These are phyloP conservation scores for Penicillium waksmanii DNA, from an alignment of 495 filamentous ascomycete genomes.

Conservation along the genomic window DNA sequence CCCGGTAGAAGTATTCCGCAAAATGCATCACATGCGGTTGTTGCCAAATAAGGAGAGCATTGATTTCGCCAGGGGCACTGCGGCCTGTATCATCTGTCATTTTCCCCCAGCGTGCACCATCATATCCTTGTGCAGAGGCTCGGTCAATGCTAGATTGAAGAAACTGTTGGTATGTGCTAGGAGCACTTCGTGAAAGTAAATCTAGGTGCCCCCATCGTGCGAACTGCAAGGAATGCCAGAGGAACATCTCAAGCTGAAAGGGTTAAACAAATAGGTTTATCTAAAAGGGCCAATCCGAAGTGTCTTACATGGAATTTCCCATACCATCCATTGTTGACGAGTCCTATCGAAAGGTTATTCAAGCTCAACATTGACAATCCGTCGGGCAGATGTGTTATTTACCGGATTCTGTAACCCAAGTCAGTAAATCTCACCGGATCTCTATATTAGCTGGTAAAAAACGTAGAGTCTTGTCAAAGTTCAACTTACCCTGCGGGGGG, in stretches of 20 bases:
- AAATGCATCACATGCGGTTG: conserved; percentile 26
- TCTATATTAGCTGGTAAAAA: too few relatives aligned
- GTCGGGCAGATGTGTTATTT: background rate
- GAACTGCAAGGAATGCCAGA: conserved; percentile 59
- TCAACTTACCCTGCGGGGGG: conserved; percentile 21
- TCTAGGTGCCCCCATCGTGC: conserved; percentile 54
- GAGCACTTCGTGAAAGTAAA: conserved; percentile 48
- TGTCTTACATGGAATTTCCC: conserved; percentile 24
- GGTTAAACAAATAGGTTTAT: too few relatives aligned
- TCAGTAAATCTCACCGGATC: background rate
- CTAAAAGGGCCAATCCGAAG: background rate
- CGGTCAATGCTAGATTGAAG: conserved; percentile 49
- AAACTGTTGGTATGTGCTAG: conserved; percentile 51
- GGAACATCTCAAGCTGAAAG: conserved; percentile 51
- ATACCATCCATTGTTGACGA: conserved; percentile 28
- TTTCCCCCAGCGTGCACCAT: conserved; percentile 59
- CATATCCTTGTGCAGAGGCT: conserved; percentile 53
- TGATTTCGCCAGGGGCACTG: conserved; percentile 50
- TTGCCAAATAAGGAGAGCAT: conserved; percentile 26
- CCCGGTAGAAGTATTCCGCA: conserved; percentile 18
- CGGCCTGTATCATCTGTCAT: conserved; percentile 61
- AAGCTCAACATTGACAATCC: background rate
- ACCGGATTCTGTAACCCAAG: background rate
- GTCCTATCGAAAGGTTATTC: conserved; percentile 6
- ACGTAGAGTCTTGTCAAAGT: background rate